Base-by-base conservation (phyloP, 139 green algal species). In the Picochlorum sp. region DNA sequence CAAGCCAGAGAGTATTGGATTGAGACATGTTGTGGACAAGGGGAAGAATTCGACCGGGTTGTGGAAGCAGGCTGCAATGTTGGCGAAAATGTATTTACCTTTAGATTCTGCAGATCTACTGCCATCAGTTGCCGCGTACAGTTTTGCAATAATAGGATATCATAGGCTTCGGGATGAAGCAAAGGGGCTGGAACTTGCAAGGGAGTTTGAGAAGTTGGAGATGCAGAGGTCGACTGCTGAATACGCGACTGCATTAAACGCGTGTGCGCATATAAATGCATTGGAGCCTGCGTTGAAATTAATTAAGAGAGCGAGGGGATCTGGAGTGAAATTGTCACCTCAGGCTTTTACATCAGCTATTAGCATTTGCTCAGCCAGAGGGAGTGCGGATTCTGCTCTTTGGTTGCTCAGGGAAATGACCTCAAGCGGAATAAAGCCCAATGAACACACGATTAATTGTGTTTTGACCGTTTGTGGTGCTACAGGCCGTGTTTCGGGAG, bases 241-340 rank as follows among this genome's bases (percentile, higher is more conserved):
- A 10, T 76, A 59, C 62, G 62, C 67, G 41, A 38, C 51, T 13
- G 62, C 65, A 24, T 56, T 76, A 46, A 63, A 58, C 4, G 69
- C 41, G 2, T 76, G 69, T 56, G 62, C 67, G 30, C 62, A 62
- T 26, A 54, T 62, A 9, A 15, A 34, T 41, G 24, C 67, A 38
- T 50, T 71, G 45, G 64, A 72, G 14, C 44, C 32, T 24, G 64
- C 30, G 6, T n/a, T 76, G 69, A 61, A 61, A 6, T 4, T 72
- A 24, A 34, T 76, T 24, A 66, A 64, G 62, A 32, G 56, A 34
- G 54, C 50, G 4, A 37, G 37, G 1, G 32, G 21, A 24, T 16
- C 38, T 49, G 69, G 69, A 10, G 38, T 76, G 20, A 21, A n/a
- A 8, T 26, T 45, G 4, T 62, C 68, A 50, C 49, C 14, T 54